Percentiles rank a stretch among this genome's conserved stretches.
phyloP scores from a whole-genome alignment of 1,139 yeast genomes.

The Kodamaea anthophila region DNA sequence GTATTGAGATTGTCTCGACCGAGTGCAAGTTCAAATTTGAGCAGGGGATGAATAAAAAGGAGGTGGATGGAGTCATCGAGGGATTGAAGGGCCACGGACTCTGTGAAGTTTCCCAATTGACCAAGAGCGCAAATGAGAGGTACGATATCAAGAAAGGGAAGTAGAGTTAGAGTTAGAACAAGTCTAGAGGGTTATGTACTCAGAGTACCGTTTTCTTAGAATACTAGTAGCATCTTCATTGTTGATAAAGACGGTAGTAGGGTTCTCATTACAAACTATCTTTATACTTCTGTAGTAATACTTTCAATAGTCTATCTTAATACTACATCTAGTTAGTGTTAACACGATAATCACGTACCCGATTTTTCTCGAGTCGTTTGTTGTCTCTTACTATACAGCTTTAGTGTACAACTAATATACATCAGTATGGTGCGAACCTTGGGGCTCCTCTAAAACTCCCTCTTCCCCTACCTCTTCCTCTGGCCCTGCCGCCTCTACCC shows the following conservation, averaged over 20 bases:
- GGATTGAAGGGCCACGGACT: conserved; percentile 33
- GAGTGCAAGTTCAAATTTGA: conserved; percentile 60
- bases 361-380: too few species aligned
- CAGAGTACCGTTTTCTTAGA: not conserved
- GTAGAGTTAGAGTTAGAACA: not conserved
- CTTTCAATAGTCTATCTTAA: too few species aligned
- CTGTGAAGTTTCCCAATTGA: conserved; percentile 8
- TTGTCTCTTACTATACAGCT: too few species aligned
- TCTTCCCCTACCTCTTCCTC: conserved; percentile 16
- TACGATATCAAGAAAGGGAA: conserved; percentile 6
- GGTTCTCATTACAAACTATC: too few species aligned
- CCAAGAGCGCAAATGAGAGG: conserved; percentile 9
- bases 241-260: too few species aligned
- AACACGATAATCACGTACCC: too few species aligned
- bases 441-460: conserved; percentile 19
- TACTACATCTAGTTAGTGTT: too few species aligned
- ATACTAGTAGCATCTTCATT: too few species aligned
- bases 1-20: conserved; percentile 44
- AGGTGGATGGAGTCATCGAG: conserved; percentile 47
- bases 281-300: too few species aligned
- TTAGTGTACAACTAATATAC: too few species aligned
- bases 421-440: conserved; percentile 15
- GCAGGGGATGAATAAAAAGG: conserved; percentile 41
- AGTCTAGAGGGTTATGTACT: not conserved
- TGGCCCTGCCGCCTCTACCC: conserved; percentile 21